Evolutionary conservation across 352 stramenopile species (phyloP), one percentile per base, ranked within the genome.

Genomic region (Globisporangium paroecandrum): DNA sequence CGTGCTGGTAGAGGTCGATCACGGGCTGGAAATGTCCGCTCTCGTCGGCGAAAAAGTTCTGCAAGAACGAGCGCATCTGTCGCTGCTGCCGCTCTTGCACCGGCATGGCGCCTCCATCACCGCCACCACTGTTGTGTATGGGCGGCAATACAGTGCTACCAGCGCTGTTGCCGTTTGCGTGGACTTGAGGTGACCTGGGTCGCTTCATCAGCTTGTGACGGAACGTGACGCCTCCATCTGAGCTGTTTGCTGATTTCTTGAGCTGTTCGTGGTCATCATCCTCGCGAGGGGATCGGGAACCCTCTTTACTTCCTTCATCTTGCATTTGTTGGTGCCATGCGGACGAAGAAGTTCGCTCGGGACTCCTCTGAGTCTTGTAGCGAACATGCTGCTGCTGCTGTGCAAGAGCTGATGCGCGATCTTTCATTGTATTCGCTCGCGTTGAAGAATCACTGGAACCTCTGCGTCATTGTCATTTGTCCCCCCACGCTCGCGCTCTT

Each of bases 31-130:
- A 92, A n/a, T 63, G 74, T 36, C 89, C 89, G 51, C 69, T 74
- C 62, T 94, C 89, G 27, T 93, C 78, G 18, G 85, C 77, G 22
- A 97, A 73, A 64, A 98, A 98, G 65, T 98, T 97, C n/a, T 85
- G 80, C 65, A 98, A 65, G 71, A 97, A 97, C 34, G 89, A 97
- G 22, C 88, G 82, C 79, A 98, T 91, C 65, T 91, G 86, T 12
- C 86, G 82, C 57, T 88, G 78, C 64, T 89, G 81, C 18, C 78
- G 80, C 54, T 92, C 82, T 57, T 89, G 80, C 12, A 85, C 38
- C 3, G 83, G 82, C 62, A 88, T 58, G 18, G 7, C 0, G 29
- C 27, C 8, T n/a, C 53, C 25, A 18, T 9, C 24, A 13, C 25
- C 25, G n/a, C 47, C n/a, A 9, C 59, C 27, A 34, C n/a, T 51